A percentile compares a stretch with the other conserved stretches of the same genome.
These are phyloP conservation scores for Geotrichum klebahnii DNA, from an alignment of 1,139 yeast genomes.

Conservation along the genomic window DNA sequence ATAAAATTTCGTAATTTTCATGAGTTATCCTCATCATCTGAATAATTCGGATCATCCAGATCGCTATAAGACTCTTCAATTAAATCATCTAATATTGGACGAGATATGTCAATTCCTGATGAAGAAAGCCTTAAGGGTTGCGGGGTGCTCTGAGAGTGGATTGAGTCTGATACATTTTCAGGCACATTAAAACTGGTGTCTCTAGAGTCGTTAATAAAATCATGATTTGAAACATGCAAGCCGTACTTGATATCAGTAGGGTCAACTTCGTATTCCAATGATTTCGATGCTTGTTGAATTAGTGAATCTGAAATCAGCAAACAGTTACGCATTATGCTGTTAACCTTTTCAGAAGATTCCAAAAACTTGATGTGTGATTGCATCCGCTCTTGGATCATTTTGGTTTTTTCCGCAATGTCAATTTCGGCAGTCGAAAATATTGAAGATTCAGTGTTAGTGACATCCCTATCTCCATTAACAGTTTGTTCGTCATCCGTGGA, in stretches of 20 bases:
- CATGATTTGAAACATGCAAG: slow-evolving; percentile 17
- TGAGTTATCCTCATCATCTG: neutral
- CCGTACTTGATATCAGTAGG: slow-evolving; percentile 25
- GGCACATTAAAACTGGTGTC: neutral
- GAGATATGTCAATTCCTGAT: slow-evolving; percentile 1
- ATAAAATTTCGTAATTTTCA: neutral
- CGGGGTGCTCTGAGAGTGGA: neutral
- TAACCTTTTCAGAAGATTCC: slow-evolving; percentile 28
- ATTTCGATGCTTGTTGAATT: slow-evolving; percentile 26
- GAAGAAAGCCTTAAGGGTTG: neutral
- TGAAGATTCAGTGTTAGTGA: neutral
- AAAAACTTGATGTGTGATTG: slow-evolving; percentile 29
- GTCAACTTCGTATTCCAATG: slow-evolving; percentile 26
- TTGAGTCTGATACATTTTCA: neutral
- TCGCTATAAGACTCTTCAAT: neutral
- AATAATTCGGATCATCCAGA: neutral
- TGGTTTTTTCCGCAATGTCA: slow-evolving; percentile 22
- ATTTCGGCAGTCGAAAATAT: slow-evolving; percentile 4
- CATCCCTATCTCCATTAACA: slow-evolving; percentile 11
- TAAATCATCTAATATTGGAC: neutral
- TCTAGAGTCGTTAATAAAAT: slow-evolving; percentile 11
- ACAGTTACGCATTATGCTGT: slow-evolving; percentile 27
- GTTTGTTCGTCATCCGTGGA: too few relatives aligned
- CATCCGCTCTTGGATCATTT: slow-evolving; percentile 26
- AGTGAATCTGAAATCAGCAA: slow-evolving; percentile 27